A percentile compares a stretch with the other conserved stretches of the same genome.
Evolutionary conservation across 2,329 filamentous ascomycete genomes (phyloP).

Genomic region (Ascochyta lentis): DNA sequence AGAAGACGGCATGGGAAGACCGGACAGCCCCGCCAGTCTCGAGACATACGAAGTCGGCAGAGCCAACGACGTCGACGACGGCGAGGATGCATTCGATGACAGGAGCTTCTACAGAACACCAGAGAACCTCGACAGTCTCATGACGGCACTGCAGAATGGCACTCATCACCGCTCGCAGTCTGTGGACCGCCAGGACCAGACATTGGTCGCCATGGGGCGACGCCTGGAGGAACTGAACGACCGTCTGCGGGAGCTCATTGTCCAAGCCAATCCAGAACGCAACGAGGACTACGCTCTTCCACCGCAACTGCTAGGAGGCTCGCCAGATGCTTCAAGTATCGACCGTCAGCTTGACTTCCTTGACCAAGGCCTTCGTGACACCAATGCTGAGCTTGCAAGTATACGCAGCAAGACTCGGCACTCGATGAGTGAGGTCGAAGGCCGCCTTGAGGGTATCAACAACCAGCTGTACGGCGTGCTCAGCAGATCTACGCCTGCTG

Average conservation of each 20-base stretch:
- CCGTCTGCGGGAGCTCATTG: constrained; percentile 70
- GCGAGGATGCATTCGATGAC: constrained; percentile 76
- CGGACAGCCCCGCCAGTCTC: constrained; percentile 78
- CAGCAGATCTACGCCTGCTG: constrained; percentile 58
- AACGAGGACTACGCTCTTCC: constrained; percentile 43
- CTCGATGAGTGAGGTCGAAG: constrained; percentile 42
- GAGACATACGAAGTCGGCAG: constrained; percentile 69
- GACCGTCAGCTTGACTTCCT: constrained; percentile 73
- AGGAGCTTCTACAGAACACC: constrained; percentile 74
- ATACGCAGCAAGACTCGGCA: constrained; percentile 38
- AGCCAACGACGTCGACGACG: constrained; percentile 56
- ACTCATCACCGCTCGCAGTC: constrained; percentile 38
- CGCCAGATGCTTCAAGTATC: constrained; percentile 39
- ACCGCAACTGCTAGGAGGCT: constrained; percentile 28
- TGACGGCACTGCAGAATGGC: constrained; percentile 48
- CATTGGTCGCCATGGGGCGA: constrained; percentile 67
- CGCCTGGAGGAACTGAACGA: constrained; percentile 73
- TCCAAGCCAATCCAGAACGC: constrained; percentile 64
- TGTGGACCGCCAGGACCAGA: constrained; percentile 51
- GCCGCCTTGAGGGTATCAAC: constrained; percentile 62
- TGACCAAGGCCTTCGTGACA: constrained; percentile 67
- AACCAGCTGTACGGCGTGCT: constrained; percentile 63
- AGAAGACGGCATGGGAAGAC: constrained; percentile 54
- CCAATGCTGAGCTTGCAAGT: constrained; percentile 63
- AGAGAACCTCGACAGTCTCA: constrained; percentile 65